Evolutionary conservation across 305 asterid genomes (phyloP).

Genomic region (Fraxinus greggii): DNA sequence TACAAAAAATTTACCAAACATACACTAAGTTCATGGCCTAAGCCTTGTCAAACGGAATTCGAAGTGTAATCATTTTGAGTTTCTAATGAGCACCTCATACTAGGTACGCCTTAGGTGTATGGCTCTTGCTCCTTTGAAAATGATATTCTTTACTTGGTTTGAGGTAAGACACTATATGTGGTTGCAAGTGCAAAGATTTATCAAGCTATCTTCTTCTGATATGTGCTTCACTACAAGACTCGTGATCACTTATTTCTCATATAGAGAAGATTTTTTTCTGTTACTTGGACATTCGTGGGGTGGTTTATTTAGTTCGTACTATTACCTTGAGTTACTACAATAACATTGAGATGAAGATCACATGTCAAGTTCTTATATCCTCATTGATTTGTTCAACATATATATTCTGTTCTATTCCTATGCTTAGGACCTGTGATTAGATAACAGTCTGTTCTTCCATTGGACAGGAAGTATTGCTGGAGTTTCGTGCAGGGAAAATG

Average conservation of each 20-base stretch:
- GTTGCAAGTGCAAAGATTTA: background rate
- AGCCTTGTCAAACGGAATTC: background rate
- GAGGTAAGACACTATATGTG: background rate
- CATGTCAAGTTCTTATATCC: background rate
- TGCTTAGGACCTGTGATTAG: background rate
- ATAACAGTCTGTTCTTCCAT: constrained; percentile 19
- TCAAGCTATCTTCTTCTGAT: background rate
- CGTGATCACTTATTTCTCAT: background rate
- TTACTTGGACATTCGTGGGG: background rate
- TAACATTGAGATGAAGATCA: background rate
- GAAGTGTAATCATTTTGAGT: background rate
- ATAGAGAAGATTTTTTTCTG: background rate
- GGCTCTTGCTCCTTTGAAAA: background rate
- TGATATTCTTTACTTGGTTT: background rate
- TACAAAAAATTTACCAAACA: background rate
- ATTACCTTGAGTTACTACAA: background rate
- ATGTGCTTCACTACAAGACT: background rate
- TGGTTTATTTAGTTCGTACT: background rate
- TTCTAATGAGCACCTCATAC: background rate
- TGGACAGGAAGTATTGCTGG: constrained; percentile 67
- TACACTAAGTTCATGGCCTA: background rate
- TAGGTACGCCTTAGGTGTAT: background rate
- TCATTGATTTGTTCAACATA: background rate
- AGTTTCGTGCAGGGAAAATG: constrained; percentile 97
- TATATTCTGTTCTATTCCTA: background rate